A percentile compares a stretch with the other conserved stretches of the same genome.
phyloP scores from a whole-genome alignment of 2,329 filamentous ascomycete genomes.

The Trichoderma atrobrunneum region DNA sequence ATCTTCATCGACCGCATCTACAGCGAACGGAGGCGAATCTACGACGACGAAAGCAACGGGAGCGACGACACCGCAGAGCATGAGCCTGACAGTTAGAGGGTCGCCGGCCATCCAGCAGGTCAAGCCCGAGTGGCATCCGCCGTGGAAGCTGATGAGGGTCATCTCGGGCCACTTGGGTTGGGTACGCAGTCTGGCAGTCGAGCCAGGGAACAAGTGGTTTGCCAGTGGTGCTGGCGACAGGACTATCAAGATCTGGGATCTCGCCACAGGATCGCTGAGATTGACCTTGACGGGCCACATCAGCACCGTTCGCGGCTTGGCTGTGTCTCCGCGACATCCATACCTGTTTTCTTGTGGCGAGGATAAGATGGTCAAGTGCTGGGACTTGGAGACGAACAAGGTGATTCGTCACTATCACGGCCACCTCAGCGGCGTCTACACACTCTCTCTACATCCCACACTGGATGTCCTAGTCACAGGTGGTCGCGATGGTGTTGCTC shows the following conservation, averaged over 20 bases:
- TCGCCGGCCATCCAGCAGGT: constrained; percentile 39
- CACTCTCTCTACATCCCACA: constrained; percentile 86
- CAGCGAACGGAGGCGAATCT: constrained; percentile 18
- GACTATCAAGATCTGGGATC: constrained; percentile 98
- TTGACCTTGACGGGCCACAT: constrained; percentile 93
- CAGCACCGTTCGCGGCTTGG: constrained; percentile 86
- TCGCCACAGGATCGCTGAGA: constrained; percentile 79
- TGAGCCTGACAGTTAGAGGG: constrained; percentile 34
- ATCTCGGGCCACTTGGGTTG: constrained; percentile 95
- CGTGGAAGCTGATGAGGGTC: constrained; percentile 97
- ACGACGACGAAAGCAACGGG: constrained; percentile 17
- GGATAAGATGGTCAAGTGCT: constrained; percentile 99
- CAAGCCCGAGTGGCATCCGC: constrained; percentile 92
- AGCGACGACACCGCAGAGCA: constrained; percentile 25
- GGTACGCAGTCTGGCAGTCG: constrained; percentile 85
- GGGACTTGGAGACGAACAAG: constrained; percentile 99
- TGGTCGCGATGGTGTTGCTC: constrained; percentile 86
- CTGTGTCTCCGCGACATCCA: constrained; percentile 88
- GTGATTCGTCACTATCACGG: constrained; percentile 98
- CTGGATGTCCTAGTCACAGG: constrained; percentile 93
- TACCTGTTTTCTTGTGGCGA: constrained; percentile 98
- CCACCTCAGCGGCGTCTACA: constrained; percentile 93
- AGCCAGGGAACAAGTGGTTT: constrained; percentile 97
- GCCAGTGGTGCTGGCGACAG: constrained; percentile 91
- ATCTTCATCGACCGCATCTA: constrained; percentile 32